Base-by-base conservation (phyloP, 306 rosid genomes). In the Vachellia pachyceras region DNA sequence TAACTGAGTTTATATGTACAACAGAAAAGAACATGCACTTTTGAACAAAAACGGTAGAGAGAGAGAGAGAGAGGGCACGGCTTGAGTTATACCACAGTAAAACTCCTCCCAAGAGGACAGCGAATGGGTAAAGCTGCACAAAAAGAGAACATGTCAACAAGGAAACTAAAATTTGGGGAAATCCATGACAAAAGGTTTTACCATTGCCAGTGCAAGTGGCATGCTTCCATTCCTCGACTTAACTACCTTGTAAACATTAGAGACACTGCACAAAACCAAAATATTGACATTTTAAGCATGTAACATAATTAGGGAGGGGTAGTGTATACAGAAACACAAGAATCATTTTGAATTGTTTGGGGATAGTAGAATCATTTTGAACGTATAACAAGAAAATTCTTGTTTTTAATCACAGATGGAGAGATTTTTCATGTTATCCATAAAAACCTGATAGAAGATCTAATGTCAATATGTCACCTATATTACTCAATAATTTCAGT, bases 41-140 rank as follows among this genome's bases (percentile, higher is more conserved):
- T 45, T 10, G 39, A 79, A 60, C n/a, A 1, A 76, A 74, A 79
- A 45, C n/a, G 76, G 58, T 18, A 41, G 55, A 29, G 58, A 41
- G 55, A 45, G 22, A 40, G n/a, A n/a, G n/a, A 60, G 70, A 58
- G 18, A 7, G 55, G 39, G 84, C 5, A 0, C 3, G 29, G 44
- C 75, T 84, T n/a, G 72, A 64, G 54, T 22, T 86, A 45, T 93
- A 96, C 99, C 99, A 96, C 35, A 87, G 61, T 69, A 96, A 83
- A 77, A 89, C 96, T 78, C 94, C 97, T 67, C 91, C 94, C 68
- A 93, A 82, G 54, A 92, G 99, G 14, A 92, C 91, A 33, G 69
- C 84, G 81, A 96, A 92, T 49, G 91, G 95, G 80, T 78, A 91
- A 71, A 91, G 87, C 93, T 91, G 86, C 72, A 7, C 74, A 22